Base-by-base conservation (phyloP, 345 rosid genomes). In the Bretschneidera sinensis region DNA sequence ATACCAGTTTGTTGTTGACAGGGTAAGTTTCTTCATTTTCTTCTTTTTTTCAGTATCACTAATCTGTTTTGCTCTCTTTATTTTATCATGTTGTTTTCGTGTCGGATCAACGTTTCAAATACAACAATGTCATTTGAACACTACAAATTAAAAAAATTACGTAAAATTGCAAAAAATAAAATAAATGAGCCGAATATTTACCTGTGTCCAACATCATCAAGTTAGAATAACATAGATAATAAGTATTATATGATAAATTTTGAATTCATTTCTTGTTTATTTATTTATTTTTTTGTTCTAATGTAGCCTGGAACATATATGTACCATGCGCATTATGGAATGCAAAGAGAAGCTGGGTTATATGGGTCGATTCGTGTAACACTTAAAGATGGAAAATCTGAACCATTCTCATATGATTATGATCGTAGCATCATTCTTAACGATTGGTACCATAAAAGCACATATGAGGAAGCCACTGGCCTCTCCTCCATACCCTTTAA, bases 341-440 rank as follows among this genome's bases (percentile, higher is more conserved):
- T 91, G 91, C 97, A 91, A 62, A 82, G 83, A 73, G 86, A 77
- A 65, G 68, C 86, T 17, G 91, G 96, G 43, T 45, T 85, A n/a
- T 70, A 78, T 13, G 97, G 97, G 17, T 75, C 84, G 18, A 88
- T 91, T 51, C 69, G 56, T 0, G 97, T 91, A 31, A 59, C 79
- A 0, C 71, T 72, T 34, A 82, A 81, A 0, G 70, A 69, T 0
- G 76, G 84, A 18, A 24, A 81, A 24, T 59, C 81, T 0, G 94
- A 87, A 53, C 97, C 97, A 2, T 91, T 84, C 24, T 21, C 47
- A 0, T 88, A 81, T 14, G 85, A 88, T 68, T 70, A 84, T 22
- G 94, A 88, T 61, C 54, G 78, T 23, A 86, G 79, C 67, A 67
- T 88, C 62, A 78, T 88, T 59, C 80, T 91, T 31, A 83, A 62